Base-by-base conservation (phyloP, 768 basidiomycete genomes). In the Mycena vitilis region DNA sequence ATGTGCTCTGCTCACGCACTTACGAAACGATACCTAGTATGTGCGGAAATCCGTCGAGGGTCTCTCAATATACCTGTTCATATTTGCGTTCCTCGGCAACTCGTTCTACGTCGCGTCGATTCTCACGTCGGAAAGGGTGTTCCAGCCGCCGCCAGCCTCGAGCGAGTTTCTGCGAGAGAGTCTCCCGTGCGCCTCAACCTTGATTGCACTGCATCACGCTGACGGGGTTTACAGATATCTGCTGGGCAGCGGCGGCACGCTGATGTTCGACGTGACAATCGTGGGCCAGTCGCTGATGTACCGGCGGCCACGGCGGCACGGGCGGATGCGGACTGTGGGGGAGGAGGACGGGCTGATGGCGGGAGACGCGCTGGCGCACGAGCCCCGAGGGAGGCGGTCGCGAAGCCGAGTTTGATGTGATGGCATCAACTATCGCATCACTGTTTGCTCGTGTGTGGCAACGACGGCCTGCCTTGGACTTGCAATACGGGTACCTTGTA, bases 1-100 rank as follows among this genome's bases (percentile, higher is more conserved):
- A 57, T 36, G 38, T 67, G 55, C 25, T 23, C 23, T 51, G 52
- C 44, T 45, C 30, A 10, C 40, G 7, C 10, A 18, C 63, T 38
- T 44, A 44, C 58, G 54, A 38, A 64, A 67, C 54, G 40, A 2
- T 60, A 56, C 37, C 58, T 16, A 97, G 95, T 96, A 87, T 75
- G 89, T 86, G 63, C 87, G 96, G 62, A 95, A 96, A 84, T 97
- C 95, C 53, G 94, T 96, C 20, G 95, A 93, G 87, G 98, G 98
- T 12, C 87, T 99, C 37, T 97, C 96, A 18, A 93, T 99, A 81
- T 92, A 91, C 75, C 85, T 99, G 23, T 99, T 99, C 78, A 77
- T 96, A 40, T 95, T 92, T 76, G 98, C 98, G 9, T 99, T 99
- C 78, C 80, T 93, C 34, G 98, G 98, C 64, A 99, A 99, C 78